These are phyloP conservation scores for Papiliotrema nemorosa DNA, from an alignment of 1,284 basidiomycete species.

Conservation along the genomic window DNA sequence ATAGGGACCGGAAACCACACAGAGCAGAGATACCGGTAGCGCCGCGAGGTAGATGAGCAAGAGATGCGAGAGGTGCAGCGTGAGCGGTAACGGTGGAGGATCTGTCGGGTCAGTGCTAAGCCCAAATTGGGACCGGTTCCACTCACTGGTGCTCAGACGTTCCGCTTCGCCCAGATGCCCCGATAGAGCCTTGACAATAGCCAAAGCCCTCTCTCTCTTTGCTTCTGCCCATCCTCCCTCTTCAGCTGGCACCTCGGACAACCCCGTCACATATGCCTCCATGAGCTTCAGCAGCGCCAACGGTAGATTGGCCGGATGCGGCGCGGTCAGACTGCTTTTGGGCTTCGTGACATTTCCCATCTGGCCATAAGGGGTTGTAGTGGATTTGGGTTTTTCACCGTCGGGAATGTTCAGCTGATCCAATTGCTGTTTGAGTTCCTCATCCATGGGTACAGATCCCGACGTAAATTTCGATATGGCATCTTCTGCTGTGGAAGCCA, in stretches of 20 bases:
- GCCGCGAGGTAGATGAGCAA: conserved; percentile 41
- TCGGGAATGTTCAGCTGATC: conserved; percentile 29
- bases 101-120: conserved; percentile 16
- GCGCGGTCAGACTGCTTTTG: conserved; percentile 40
- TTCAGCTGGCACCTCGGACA: conserved; percentile 25
- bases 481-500: conserved; percentile 23
- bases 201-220: conserved; percentile 40
- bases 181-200: conserved; percentile 32
- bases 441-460: conserved; percentile 6
- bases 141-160: conserved; percentile 41
- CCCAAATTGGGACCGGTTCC: not conserved
- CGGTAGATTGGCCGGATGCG: conserved; percentile 44
- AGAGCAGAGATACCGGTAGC: conserved; percentile 38
- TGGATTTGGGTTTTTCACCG: not conserved
- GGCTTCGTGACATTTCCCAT: conserved; percentile 9
- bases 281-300: conserved; percentile 42
- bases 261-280: conserved; percentile 43
- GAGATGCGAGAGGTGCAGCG: conserved; percentile 39
- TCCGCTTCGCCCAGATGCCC: conserved; percentile 39
- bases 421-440: conserved; percentile 31
- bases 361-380: not conserved
- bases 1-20: conserved; percentile 28
- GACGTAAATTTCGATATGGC: conserved; percentile 26
- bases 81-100: conserved; percentile 42
- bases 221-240: conserved; percentile 40